Evolutionary conservation across 1,139 yeast genomes (phyloP), one percentile per base, ranked within the genome.

Genomic region (Suhomyces taliae): DNA sequence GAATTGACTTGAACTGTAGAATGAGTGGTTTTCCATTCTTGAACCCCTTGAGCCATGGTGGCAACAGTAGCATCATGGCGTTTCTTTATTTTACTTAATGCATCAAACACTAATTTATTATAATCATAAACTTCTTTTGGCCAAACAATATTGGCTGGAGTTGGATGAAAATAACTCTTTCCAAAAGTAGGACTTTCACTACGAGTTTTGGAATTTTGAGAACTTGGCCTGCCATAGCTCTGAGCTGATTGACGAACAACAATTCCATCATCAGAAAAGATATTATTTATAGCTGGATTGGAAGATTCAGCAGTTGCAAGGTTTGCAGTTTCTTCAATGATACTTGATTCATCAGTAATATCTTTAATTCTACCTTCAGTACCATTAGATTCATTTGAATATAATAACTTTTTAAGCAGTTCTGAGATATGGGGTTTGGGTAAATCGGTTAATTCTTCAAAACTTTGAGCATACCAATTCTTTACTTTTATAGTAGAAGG

Each of bases 31-130:
- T 90, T 90, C 96, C 96, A 90, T 66, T 88, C 95, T 59, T 86
- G 84, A 8, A 90, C 95, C 15, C 97, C 97, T 58, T 88, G 91
- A 1, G 97, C 97, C 66, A 90, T 86, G 0, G 96, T 90, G 9
- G 95, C 87, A 10, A 90, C 97, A 0, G 96, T 91, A 2, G 96
- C 95, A 67, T 90, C 97, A 62, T 90, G 97, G 44, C 97, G 75
- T 57, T 80, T 81, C 61, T 90, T 90, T 64, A 90, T 90, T 53
- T 78, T 81, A 44, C 82, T 78, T 49, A 90, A 72, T 0, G 89
- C 74, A 44, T 84, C 84, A 45, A 83, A 82, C 11, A 89, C 91
- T 24, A 64, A 56, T 55, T 79, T 79, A 66, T 88, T 90, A 67
- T 85, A 90, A 50, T 82, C 83, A 56, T 81, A 79, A 19, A 88